Conservation (phyloP, 2,329 filamentous ascomycete species). For the Lithohypha guttulata region DNA sequence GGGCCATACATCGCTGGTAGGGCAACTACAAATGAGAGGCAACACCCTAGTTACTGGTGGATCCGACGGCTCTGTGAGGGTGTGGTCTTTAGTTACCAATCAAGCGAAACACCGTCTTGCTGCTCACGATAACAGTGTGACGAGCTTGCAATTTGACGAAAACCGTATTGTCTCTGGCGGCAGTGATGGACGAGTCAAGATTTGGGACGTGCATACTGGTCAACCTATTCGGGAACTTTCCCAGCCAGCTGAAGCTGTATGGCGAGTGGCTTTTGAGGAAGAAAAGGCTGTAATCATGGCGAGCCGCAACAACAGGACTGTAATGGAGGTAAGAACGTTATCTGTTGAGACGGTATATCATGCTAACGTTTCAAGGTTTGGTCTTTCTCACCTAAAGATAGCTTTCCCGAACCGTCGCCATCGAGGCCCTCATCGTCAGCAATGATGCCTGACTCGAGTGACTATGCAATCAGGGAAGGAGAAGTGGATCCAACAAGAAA, state of each 20-base stretch:
- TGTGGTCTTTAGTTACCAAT: conserved; percentile 89
- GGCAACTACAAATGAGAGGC: conserved; percentile 88
- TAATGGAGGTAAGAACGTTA: conserved; percentile 86
- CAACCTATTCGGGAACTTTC: conserved; percentile 84
- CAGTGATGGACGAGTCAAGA: conserved; percentile 94
- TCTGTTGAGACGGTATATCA: too few species aligned
- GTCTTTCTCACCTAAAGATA: conserved; percentile 80
- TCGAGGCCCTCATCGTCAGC: neutral
- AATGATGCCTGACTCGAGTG: neutral
- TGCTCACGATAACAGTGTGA: conserved; percentile 96
- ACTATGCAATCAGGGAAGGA: neutral
- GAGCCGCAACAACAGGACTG: conserved; percentile 68
- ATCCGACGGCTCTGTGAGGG: conserved; percentile 87
- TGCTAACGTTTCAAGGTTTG: conserved; percentile 81
- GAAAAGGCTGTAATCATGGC: conserved; percentile 97
- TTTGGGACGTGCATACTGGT: conserved; percentile 92
- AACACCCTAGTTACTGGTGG: conserved; percentile 93
- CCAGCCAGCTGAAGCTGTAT: conserved; percentile 84
- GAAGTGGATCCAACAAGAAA: neutral
- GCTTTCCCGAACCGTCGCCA: neutral
- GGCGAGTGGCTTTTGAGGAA: conserved; percentile 95
- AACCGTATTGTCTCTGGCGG: conserved; percentile 90
- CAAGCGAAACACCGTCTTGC: conserved; percentile 87
- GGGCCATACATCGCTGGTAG: conserved; percentile 92
- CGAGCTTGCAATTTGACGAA: conserved; percentile 93